These are phyloP conservation scores for Teratosphaeria epicoccoides DNA, from an alignment of 2,329 filamentous ascomycete species.

Conservation along the genomic window DNA sequence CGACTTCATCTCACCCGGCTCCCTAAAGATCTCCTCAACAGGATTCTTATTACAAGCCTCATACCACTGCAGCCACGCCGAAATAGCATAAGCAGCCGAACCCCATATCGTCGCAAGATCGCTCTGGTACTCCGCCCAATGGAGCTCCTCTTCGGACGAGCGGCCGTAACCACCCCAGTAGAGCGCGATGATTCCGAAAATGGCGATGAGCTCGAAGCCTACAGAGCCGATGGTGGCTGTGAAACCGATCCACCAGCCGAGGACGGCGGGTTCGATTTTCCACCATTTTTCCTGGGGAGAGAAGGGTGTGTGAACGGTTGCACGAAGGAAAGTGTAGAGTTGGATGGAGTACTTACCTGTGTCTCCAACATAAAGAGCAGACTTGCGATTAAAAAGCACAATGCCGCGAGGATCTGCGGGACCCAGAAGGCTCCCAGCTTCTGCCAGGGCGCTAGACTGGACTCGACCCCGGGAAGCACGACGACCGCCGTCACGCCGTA, in stretches of 20 bases:
- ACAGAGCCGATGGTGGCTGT: slow-evolving; percentile 19
- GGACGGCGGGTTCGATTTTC: slow-evolving; percentile 12
- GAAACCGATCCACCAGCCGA: slow-evolving; percentile 24
- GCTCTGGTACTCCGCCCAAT: slow-evolving; percentile 14
- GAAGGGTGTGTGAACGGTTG: background rate
- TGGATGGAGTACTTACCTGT: slow-evolving; percentile 7
- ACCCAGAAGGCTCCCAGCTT: slow-evolving; percentile 15
- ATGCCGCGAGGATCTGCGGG: slow-evolving; percentile 19
- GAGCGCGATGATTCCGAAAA: slow-evolving; percentile 6
- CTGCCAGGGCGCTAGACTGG: slow-evolving; percentile 14
- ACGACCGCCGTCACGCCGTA: slow-evolving; percentile 18
- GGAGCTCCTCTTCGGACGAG: background rate
- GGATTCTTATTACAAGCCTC: slow-evolving; percentile 21
- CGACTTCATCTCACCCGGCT: background rate
- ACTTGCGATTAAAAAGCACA: slow-evolving; percentile 21
- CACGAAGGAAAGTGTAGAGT: background rate
- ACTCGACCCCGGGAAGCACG: slow-evolving; percentile 17
- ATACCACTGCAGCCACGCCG: slow-evolving; percentile 21
- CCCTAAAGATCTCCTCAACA: slow-evolving; percentile 1
- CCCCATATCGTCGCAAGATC: slow-evolving; percentile 20
- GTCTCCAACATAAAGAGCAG: slow-evolving; percentile 22
- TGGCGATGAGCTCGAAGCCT: slow-evolving; percentile 17
- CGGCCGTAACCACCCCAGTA: slow-evolving; percentile 4
- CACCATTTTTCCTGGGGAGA: slow-evolving; percentile 12
- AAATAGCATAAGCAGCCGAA: slow-evolving; percentile 15